Evolutionary conservation across 225 moss, liverwort and hornwort genomes (phyloP).

Genomic region (Marchantia polymorpha): DNA sequence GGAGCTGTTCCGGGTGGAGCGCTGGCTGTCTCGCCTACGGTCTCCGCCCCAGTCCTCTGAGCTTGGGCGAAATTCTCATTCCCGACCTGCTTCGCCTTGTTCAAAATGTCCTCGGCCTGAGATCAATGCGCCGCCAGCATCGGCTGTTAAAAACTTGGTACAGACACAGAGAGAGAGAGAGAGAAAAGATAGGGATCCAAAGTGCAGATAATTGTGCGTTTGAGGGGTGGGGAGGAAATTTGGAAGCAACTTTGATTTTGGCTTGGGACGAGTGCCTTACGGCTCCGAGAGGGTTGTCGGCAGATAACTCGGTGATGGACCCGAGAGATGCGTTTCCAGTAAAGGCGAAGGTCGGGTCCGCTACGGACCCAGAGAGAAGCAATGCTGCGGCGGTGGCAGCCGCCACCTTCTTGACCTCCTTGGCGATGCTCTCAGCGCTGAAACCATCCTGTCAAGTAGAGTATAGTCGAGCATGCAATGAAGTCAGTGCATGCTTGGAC

Average conservation of each 20-base stretch:
- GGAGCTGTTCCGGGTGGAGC: slow-evolving; percentile 31
- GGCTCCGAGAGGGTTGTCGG: slow-evolving; percentile 1
- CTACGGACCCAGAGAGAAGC: slow-evolving; percentile 7
- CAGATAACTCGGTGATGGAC: not conserved
- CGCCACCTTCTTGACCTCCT: slow-evolving; percentile 16
- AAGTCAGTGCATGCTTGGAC: not conserved
- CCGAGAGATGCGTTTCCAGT: not conserved
- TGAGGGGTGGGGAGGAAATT: too few relatives aligned
- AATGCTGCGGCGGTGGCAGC: slow-evolving; percentile 18
- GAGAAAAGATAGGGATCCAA: too few relatives aligned
- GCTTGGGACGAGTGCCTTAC: not conserved
- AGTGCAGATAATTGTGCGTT: too few relatives aligned
- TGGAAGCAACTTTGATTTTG: too few relatives aligned
- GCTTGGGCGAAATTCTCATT: slow-evolving; percentile 40
- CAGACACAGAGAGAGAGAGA: too few relatives aligned
- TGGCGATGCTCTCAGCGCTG: not conserved
- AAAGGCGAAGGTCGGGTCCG: slow-evolving; percentile 12
- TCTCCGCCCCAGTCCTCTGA: slow-evolving; percentile 52
- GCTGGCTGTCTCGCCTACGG: slow-evolving; percentile 47
- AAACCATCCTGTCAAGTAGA: not conserved
- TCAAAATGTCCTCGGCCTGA: slow-evolving; percentile 45
- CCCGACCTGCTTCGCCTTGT: slow-evolving; percentile 35
- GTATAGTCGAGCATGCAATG: not conserved
- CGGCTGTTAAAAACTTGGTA: too few relatives aligned
- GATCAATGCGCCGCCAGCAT: not conserved